Evolutionary conservation across 257 asterid species (phyloP).

Genomic region (Solanum chmielewskii): DNA sequence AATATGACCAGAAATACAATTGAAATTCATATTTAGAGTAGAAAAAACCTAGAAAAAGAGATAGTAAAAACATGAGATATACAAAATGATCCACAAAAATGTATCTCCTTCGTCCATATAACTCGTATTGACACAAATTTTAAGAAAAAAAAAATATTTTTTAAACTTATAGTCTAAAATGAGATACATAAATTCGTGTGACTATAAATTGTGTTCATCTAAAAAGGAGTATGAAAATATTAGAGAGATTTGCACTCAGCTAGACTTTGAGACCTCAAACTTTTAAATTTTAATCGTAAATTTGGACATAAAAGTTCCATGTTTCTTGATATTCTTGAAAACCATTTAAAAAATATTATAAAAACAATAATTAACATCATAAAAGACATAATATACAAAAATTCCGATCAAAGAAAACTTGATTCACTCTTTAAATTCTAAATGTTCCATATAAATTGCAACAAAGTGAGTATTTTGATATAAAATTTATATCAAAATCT

Average conservation of each 20-base stretch:
- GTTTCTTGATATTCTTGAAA: neutral
- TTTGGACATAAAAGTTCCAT: neutral
- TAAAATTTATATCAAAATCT: neutral
- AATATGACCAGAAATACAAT: constrained; percentile 11
- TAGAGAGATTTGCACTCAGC: neutral
- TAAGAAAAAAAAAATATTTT: too few relatives aligned
- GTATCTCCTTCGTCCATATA: neutral
- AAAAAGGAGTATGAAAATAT: neutral
- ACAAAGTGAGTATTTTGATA: neutral
- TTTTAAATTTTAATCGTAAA: neutral
- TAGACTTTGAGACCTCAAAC: neutral
- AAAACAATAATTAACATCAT: neutral
- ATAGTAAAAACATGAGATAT: neutral
- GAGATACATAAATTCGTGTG: neutral
- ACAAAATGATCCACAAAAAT: neutral
- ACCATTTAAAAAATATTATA: neutral
- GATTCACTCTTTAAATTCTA: neutral
- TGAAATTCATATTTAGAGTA: constrained; percentile 7
- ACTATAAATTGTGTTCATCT: too few relatives aligned
- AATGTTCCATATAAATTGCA: neutral
- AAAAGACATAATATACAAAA: neutral
- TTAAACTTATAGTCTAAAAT: too few relatives aligned
- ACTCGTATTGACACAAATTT: too few relatives aligned
- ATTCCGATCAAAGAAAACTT: neutral
- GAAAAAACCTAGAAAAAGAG: constrained; percentile 12